Base-by-base conservation (phyloP, 2,329 filamentous ascomycete genomes). In the Fusarium praegraminearum region DNA sequence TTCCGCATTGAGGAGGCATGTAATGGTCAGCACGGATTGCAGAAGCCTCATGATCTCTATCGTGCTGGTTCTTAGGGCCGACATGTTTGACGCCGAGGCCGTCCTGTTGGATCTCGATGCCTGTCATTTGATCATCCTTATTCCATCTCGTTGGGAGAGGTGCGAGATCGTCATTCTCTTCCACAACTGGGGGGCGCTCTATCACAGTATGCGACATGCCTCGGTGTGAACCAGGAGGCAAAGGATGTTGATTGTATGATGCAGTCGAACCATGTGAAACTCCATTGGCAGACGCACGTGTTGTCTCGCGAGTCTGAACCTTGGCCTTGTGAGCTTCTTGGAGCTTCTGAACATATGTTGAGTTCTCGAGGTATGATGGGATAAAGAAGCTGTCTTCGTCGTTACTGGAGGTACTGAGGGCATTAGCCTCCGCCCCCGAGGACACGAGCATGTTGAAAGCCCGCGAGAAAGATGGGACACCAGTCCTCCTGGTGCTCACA, bases 1-100 rank as follows among this genome's bases (percentile, higher is more conserved):
- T 91, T 3, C 96, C 96, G 71, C 93, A 96, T 76, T 97, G 91
- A 36, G 89, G 86, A 6, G 96, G 94, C 89, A 98, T 98, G 50
- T 90, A 88, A 77, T 94, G 85, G 78, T 99, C 92, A 30, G 94
- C 89, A 58, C 96, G 89, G 61, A 97, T 89, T 15, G 93, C 89
- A 36, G 90, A 93, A 20, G 93, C 93, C 78, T 98, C 96, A 75
- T 92, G 84, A 10, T 90, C 88, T 52, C 84, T 83, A 51, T 88
- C 85, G 59, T 79, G 78, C 22, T 82, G 76, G 26, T 78, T 80
- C 73, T 85, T 86, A 1, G 80, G 74, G 1, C 84, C 83, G 1
- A 80, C 80, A 72, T 86, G 87, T 73, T 87, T 89, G 58, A 97
- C 89, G 74, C 95, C 91, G 53, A 90, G 83, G 2, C 93, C 93